Evolutionary conservation across 192 early-diverging fungal species (phyloP), one percentile per base, ranked within the genome.

Genomic region (Pilobolus umbonatus): DNA sequence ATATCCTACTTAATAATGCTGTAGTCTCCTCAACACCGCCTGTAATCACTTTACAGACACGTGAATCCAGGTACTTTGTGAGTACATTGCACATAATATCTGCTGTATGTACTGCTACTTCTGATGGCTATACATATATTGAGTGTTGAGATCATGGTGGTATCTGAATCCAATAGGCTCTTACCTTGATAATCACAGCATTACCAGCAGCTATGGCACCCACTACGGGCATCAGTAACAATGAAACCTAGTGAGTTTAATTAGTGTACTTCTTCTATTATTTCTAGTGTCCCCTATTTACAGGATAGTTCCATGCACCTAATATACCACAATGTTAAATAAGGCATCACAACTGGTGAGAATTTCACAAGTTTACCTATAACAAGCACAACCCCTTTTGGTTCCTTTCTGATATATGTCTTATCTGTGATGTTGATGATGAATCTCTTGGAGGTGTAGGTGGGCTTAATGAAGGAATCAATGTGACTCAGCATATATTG

Each of bases 121-220:
- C 96, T 15, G 91, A 93, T 8, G 90, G 93, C 81, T 72, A 47
- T 22, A 45, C 24, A 47, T n/a, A 29, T 4, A 51, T n/a, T n/a
- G n/a, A n/a, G n/a, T n/a, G n/a, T n/a, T n/a, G n/a, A n/a, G n/a
- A n/a, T n/a, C n/a, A n/a, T n/a, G n/a, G n/a, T n/a, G n/a, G n/a
- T n/a, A n/a, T n/a, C n/a, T n/a, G n/a, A n/a, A n/a, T n/a, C n/a
- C n/a, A n/a, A n/a, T n/a, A n/a, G n/a, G n/a, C n/a, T 28, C 11
- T 62, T 61, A 72, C 69, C 60, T 92, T 92, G 8, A 86, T n/a
- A 1, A 88, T 49, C 4, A 78, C 88, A 5, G 85, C 84, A 76
- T 95, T 95, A 15, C 96, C 96, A 12, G 89, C 96, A 15, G 94
- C 93, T 60, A 98, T 79, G 11, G 93, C 92, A 28, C 87, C 86